Base-by-base conservation (phyloP, 805 yeast species). In the Saccharomycopsis babjevae region DNA sequence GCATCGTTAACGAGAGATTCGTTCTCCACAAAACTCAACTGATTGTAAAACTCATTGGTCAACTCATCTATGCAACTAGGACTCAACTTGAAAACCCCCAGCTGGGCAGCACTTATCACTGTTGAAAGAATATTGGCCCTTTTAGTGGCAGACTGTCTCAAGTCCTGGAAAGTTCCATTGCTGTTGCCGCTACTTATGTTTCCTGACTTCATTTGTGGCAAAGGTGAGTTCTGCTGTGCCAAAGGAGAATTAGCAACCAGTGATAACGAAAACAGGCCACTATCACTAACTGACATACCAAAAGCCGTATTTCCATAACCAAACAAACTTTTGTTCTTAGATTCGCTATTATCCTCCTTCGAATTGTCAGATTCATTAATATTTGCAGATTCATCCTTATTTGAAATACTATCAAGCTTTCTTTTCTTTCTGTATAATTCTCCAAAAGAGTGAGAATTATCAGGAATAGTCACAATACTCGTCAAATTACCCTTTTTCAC, bases 41-140 rank as follows among this genome's bases (percentile, higher is more conserved):
- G 52, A 15, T 46, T 46, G n/a, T 46, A 46, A 46, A 46, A 46
- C 25, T 46, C 52, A 8, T 46, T 46, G 5, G 52, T 46, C 39
- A 75, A 67, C 59, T 75, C 77, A 36, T 68, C 66, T 18, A 69
- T 52, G 5, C 74, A 69, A 15, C 42, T 56, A 13, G 65, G 58
- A 4, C 68, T 64, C 5, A 72, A 59, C 46, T 62, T 65, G 30
- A 74, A 56, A 11, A 67, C 66, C 16, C 68, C 67, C 15, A 61
- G 57, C 20, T 59, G 59, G 16, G 68, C 61, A 6, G 65, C 59
- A 30, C 36, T 58, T 1, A 63, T 54, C 22, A 65, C 61, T 1
- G 59, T 58, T 7, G 58, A 50, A 32, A 64, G 50, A 34, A 62
- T 56, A 25, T 60, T 58, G 56, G 55, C 60, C 39, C 56, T 57